Percentiles rank a stretch among this genome's conserved stretches.
phyloP scores from a whole-genome alignment of 768 basidiomycete genomes.

The Lanmaoa pseudosensibilis region DNA sequence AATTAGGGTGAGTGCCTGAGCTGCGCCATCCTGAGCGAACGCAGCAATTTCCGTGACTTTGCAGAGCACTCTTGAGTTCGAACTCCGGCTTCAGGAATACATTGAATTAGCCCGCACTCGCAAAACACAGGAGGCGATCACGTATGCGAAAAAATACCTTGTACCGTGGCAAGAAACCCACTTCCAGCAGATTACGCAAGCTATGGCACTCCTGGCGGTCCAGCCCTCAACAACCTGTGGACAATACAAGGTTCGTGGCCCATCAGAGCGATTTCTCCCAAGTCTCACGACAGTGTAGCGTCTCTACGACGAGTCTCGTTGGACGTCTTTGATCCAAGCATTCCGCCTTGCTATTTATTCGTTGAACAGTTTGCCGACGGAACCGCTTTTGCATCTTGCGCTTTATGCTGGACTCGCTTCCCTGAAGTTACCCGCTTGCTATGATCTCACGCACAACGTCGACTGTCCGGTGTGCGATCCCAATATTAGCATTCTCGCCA shows the following conservation, averaged over 20 bases:
- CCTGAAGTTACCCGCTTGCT: conserved; percentile 86
- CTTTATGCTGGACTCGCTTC: conserved; percentile 91
- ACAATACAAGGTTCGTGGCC: conserved; percentile 70
- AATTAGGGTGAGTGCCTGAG: conserved; percentile 60
- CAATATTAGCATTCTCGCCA: conserved; percentile 71
- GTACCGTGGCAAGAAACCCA: conserved; percentile 82
- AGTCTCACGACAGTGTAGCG: conserved; percentile 47
- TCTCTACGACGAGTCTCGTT: conserved; percentile 78
- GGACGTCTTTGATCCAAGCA: conserved; percentile 68
- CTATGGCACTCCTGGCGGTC: conserved; percentile 75
- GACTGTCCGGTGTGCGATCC: conserved; percentile 92
- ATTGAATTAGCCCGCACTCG: conserved; percentile 82
- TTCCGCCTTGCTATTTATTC: conserved; percentile 88
- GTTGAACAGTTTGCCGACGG: conserved; percentile 83
- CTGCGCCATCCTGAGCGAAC: conserved; percentile 8
- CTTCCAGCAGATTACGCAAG: conserved; percentile 71
- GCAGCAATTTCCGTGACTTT: conserved; percentile 18
- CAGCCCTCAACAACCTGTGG: conserved; percentile 66
- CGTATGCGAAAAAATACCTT: conserved; percentile 81
- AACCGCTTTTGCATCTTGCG: conserved; percentile 83
- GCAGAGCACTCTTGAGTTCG: conserved; percentile 94
- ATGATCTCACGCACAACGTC: conserved; percentile 63
- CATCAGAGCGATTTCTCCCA: neutral
- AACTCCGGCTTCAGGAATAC: conserved; percentile 92
- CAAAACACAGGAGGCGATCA: conserved; percentile 73